Base-by-base conservation (phyloP, 1,284 basidiomycete genomes). In the Austropuccinia psidii region DNA sequence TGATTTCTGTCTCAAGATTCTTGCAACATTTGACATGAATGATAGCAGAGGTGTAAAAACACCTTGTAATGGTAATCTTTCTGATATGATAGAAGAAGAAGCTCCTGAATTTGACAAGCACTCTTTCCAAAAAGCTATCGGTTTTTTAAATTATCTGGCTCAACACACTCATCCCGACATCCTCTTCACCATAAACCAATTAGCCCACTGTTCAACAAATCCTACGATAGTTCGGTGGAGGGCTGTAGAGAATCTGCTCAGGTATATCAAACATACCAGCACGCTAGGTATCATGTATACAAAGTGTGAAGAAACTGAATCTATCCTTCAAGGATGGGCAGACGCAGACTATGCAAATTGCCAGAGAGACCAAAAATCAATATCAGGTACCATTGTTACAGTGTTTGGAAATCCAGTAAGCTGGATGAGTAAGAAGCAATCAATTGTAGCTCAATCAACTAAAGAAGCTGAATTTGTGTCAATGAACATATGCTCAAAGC, bases 351-450 rank as follows among this genome's bases (percentile, higher is more conserved):
- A 61, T 27, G n/a, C 6, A n/a, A 60, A 29, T 2, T 35, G 6
- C 1, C 29, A 29, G 29, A 15, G 24, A 6, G 15, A 19, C 4
- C 41, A 61, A 21, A 39, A 60, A 21, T 61, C 21, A 9, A 61
- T 27, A 4, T 37, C 27, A 3, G 47, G 62, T 21, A 49, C 47
- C 35, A 21, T 35, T 19, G 47, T 65, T 11, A 50, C 27, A 9
- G 31, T 65, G 2, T 65, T 65, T 50, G 62, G 45, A 3, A 65
- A 49, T 65, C 62, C 62, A 0, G 50, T 65, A 17, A 49, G 15
- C 4, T 65, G 62, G 62, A 35, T 33, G 13, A 37, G 43, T 9
- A 65, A 50, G 17, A 65, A 50, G 19, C 62, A 65, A 50, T 17
- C 27, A 11, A 47, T 65, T 2, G 43, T 65, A 9, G 62, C 62